These are phyloP conservation scores for Chytriomyces sp. DNA, from an alignment of 192 early-diverging fungal genomes.

Conservation along the genomic window DNA sequence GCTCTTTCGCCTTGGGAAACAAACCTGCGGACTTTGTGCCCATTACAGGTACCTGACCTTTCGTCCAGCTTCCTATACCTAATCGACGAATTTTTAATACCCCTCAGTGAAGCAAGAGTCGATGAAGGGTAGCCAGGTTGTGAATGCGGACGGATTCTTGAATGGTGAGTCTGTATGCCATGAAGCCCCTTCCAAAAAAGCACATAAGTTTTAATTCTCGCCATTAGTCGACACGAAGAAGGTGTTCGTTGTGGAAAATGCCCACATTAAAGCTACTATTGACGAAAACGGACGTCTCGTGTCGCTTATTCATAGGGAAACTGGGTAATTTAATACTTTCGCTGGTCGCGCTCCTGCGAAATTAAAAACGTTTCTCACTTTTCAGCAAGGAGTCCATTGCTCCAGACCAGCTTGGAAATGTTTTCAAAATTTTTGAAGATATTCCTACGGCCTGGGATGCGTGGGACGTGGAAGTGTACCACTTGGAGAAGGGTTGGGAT, in stretches of 20 bases:
- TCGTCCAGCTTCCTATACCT: not conserved
- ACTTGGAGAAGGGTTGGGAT: slow-evolving; percentile 80
- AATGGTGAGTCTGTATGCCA: not conserved
- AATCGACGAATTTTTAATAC: not conserved
- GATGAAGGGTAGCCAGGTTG: not conserved
- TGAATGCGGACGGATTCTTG: slow-evolving; percentile 19
- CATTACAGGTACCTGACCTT: slow-evolving; percentile 26
- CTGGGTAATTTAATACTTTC: slow-evolving; percentile 49
- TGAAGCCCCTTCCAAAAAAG: no score
- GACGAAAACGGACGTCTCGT: slow-evolving; percentile 73
- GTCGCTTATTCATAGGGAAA: slow-evolving; percentile 62
- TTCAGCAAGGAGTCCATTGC: slow-evolving; percentile 57
- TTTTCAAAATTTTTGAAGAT: slow-evolving; percentile 84
- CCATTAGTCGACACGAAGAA: slow-evolving; percentile 3
- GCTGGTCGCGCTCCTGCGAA: not conserved
- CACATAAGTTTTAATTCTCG: not conserved
- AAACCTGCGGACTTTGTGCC: slow-evolving; percentile 32
- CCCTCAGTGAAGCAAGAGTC: slow-evolving; percentile 10
- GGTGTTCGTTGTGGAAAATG: slow-evolving; percentile 72
- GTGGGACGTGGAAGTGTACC: slow-evolving; percentile 89
- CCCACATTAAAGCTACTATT: slow-evolving; percentile 70
- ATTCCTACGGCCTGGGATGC: slow-evolving; percentile 83
- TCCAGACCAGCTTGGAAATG: slow-evolving; percentile 64
- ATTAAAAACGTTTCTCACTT: not conserved
- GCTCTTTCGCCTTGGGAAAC: slow-evolving; percentile 19